Base-by-base conservation (phyloP, 768 basidiomycete species). In the Rossbeevera mucosa region DNA sequence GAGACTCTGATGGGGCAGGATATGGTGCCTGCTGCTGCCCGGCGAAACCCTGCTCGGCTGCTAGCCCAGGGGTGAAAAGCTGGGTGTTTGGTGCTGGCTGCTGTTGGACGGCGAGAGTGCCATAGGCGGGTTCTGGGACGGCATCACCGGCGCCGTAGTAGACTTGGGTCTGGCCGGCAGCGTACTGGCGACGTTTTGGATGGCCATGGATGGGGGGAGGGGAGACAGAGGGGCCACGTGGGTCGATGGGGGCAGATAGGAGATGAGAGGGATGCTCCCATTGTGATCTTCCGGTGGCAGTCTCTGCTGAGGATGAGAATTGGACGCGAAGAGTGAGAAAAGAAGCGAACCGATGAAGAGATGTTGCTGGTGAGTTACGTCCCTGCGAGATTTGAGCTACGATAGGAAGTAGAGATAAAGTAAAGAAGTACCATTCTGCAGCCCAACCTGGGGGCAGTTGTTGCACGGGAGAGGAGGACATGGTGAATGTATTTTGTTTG, bases 361-460 rank as follows among this genome's bases (percentile, higher is more conserved):
- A 74, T 88, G 90, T 62, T 85, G 82, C 69, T 91, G 87, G 70
- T 88, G 78, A 54, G 77, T 77, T 48, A 76, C 73, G 69, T 94
- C 90, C 93, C 92, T 94, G 44, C 14, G 14, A n/a, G 7, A 21
- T 18, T n/a, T 18, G 11, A 8, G 26, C 13, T 9, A 6, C 3
- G 3, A 6, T n/a, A 12, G 1, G 2, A 24, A 26, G n/a, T 4
- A 30, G 3, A 12, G n/a, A 7, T 12, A 9, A 18, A 20, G 47
- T 70, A 5, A 11, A 29, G 47, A 70, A 76, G 59, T 66, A 91
- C 94, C 94, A 96, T 78, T 94, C 87, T 66, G 91, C 89, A 57
- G 80, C 77, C 94, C 94, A 96, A 38, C 94, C 94, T 57, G 86
- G 87, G 54, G 94, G 94, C 31, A 96, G 72, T 68, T 90, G 83